Percentiles rank a stretch among this genome's conserved stretches.
Conservation (phyloP, 345 rosid species). For the Sapria himalayana region DNA sequence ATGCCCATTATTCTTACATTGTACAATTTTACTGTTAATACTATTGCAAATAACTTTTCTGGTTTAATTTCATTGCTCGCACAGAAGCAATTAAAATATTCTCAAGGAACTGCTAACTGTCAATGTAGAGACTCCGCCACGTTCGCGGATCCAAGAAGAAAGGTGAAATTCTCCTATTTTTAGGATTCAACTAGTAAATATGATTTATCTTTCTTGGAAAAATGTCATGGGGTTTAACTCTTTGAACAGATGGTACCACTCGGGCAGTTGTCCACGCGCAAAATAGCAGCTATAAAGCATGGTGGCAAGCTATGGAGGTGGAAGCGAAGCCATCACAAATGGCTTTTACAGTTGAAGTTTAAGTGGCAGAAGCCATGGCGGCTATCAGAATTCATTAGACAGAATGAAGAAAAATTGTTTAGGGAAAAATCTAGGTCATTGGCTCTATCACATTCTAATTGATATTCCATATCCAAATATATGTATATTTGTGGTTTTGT, state of each 20-base stretch:
- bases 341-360: constrained; percentile 96
- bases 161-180: constrained; percentile 22
- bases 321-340: constrained; percentile 98
- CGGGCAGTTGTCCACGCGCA: constrained; percentile 58
- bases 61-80: constrained; percentile 52
- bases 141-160: constrained; percentile 43
- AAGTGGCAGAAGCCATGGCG: constrained; percentile 99
- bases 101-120: constrained; percentile 71
- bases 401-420: constrained; percentile 59
- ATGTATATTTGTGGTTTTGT: no score
- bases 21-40: neutral
- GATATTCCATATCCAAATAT: constrained; percentile 13
- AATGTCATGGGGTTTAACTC: constrained; percentile 3
- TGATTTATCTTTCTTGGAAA: constrained; percentile 7
- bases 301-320: constrained; percentile 96
- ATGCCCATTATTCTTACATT: neutral
- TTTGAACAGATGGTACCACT: constrained; percentile 69
- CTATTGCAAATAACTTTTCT: constrained; percentile 6
- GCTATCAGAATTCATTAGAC: constrained; percentile 81
- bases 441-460: constrained; percentile 17
- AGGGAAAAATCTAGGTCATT: constrained; percentile 48
- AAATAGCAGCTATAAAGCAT: constrained; percentile 40
- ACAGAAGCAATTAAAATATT: constrained; percentile 78
- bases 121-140: constrained; percentile 35
- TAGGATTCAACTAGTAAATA: neutral